Evolutionary conservation across 495 filamentous ascomycete genomes (phyloP).

Genomic region (Hypoxylon fuscum): DNA sequence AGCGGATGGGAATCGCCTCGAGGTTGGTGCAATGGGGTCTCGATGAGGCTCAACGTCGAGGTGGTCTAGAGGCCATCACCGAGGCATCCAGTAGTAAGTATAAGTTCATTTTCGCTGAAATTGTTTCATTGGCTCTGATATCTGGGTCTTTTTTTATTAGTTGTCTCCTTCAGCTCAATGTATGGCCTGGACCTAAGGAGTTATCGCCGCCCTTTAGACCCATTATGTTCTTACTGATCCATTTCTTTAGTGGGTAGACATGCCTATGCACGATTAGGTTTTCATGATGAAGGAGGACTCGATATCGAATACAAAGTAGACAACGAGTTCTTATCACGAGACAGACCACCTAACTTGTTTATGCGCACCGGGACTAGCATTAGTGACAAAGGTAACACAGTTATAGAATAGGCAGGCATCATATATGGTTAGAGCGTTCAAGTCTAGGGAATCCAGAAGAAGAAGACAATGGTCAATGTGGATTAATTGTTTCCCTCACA

Average conservation of each 20-base stretch:
- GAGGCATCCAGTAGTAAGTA: conserved; percentile 51
- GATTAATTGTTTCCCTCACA: no score
- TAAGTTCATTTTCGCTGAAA: neutral
- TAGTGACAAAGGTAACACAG: no score
- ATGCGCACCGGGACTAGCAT: conserved; percentile 42
- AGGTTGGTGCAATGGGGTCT: conserved; percentile 54
- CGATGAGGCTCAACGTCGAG: conserved; percentile 48
- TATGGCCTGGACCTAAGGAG: no score
- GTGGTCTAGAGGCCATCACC: conserved; percentile 48
- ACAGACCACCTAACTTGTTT: conserved; percentile 48
- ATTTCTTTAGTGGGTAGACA: conserved; percentile 46
- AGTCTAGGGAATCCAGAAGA: no score
- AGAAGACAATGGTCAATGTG: no score
- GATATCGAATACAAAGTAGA: conserved; percentile 49
- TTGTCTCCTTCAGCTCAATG: neutral
- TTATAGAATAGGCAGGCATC: no score
- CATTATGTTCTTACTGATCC: neutral
- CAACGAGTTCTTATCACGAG: conserved; percentile 43
- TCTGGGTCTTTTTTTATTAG: neutral
- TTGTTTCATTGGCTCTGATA: neutral
- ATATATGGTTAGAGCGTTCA: no score
- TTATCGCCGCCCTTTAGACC: no score
- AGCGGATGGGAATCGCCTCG: conserved; percentile 50
- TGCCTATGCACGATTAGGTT: conserved; percentile 53
- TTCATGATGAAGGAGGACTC: conserved; percentile 43